These are phyloP conservation scores for Ocimum tenuiflorum DNA, from an alignment of 257 asterid genomes.

Conservation along the genomic window DNA sequence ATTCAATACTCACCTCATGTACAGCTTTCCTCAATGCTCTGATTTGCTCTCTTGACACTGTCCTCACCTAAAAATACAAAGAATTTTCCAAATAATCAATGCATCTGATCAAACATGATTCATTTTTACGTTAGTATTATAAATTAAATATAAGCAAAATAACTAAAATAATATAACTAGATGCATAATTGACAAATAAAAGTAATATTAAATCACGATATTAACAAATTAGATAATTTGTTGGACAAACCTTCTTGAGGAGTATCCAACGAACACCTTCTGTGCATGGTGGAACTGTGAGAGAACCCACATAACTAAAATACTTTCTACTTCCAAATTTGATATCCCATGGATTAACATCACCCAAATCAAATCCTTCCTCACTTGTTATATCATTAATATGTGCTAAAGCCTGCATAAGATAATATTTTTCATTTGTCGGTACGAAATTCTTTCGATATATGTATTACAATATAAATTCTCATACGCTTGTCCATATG, in stretches of 20 bases:
- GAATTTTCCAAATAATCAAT: no score
- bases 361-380: conserved; percentile 29
- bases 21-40: conserved; percentile 36
- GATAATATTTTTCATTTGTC: not conserved
- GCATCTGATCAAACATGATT: not conserved
- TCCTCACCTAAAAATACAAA: conserved; percentile 37
- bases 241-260: conserved; percentile 32
- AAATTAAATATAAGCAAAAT: no score
- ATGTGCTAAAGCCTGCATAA: conserved; percentile 32
- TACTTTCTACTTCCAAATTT: conserved; percentile 49
- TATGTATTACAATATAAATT: no score
- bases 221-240: not conserved
- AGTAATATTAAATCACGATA: not conserved
- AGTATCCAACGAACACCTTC: conserved; percentile 65
- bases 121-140: no score
- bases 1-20: conserved; percentile 42
- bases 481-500: no score
- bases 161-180: no score
- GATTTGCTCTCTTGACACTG: conserved; percentile 51
- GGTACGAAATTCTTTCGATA: no score
- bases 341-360: conserved; percentile 37
- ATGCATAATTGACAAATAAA: not conserved
- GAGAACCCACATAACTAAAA: conserved; percentile 66
- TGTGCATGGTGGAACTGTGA: conserved; percentile 73
- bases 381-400: not conserved